Evolutionary conservation across 495 filamentous ascomycete genomes (phyloP).

Genomic region (Hyaloscypha hepaticicola): DNA sequence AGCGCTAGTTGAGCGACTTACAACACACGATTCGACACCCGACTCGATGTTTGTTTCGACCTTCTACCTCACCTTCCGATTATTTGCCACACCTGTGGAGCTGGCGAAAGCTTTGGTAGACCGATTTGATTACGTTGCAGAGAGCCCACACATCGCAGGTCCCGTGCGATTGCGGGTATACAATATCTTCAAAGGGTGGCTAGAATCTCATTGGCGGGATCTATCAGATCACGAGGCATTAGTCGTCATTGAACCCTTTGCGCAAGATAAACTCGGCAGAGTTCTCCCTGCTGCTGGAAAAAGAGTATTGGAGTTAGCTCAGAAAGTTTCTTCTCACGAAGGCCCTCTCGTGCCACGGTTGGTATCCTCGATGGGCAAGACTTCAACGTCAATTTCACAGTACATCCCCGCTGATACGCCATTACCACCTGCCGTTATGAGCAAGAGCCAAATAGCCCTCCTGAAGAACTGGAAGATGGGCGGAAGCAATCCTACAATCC

Average conservation of each 20-base stretch:
- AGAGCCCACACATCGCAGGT: conserved; percentile 66
- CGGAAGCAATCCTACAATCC: conserved; percentile 66
- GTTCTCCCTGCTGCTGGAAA: conserved; percentile 75
- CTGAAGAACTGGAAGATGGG: conserved; percentile 74
- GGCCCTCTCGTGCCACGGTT: conserved; percentile 82
- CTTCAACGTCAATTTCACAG: conserved; percentile 66
- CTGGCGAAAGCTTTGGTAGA: conserved; percentile 81
- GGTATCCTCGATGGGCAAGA: conserved; percentile 87
- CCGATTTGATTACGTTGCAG: conserved; percentile 87
- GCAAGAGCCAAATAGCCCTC: conserved; percentile 71
- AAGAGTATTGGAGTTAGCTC: conserved; percentile 72
- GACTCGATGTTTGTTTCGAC: conserved; percentile 91
- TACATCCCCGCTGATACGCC: conserved; percentile 69
- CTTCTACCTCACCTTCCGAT: conserved; percentile 95
- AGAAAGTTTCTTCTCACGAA: conserved; percentile 75
- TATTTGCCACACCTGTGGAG: conserved; percentile 81
- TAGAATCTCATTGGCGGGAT: conserved; percentile 93
- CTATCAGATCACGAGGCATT: conserved; percentile 75
- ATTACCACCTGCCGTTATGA: conserved; percentile 65
- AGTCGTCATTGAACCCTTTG: conserved; percentile 73
- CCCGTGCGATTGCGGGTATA: conserved; percentile 90
- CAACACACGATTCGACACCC: conserved; percentile 88
- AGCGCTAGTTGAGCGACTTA: conserved; percentile 90
- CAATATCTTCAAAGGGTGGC: conserved; percentile 95
- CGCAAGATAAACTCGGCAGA: conserved; percentile 63